Base-by-base conservation (phyloP, 306 rosid genomes). In the Dicorynia guianensis region DNA sequence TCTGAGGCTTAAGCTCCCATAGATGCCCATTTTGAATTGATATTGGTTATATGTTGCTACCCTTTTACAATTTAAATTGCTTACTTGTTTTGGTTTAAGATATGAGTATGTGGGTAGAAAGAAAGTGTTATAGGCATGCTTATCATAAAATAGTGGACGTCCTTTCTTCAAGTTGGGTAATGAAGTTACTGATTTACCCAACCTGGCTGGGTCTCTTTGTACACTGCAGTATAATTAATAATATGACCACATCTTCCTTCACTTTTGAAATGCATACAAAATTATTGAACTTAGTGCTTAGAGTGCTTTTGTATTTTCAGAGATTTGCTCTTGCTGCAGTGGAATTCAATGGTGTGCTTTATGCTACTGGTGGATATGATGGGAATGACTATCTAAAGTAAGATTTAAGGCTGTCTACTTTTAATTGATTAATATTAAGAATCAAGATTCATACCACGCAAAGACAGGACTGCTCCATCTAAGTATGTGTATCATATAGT, bases 301-400 rank as follows among this genome's bases (percentile, higher is more conserved):
- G n/a, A 77, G 35, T 74, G 69, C 48, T 72, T 75, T 14, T 67
- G 39, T 78, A 71, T 67, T 80, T 63, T 57, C 87, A 89, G 98
- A 79, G 86, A 42, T 91, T 84, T 71, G 82, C 84, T 36, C 74
- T 84, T 72, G 87, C 76, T 65, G 85, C 78, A 0, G 86, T 55
- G 49, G 89, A 84, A 69, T 78, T 85, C 50, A 83, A 83, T 46
- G 82, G 84, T 11, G 84, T 77, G 53, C 49, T 87, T 66, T 87
- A 87, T 53, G 87, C 84, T 56, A 80, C 88, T 38, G 99, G 86
- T 15, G 90, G 87, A 20, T 92, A 13, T 79, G 88, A 83, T 76
- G 95, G 89, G 48, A 66, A 18, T 49, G 74, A 65, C 55, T 81
- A 88, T 87, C 55, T 88, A 53, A 83, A 76, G 96, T 90, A 80